These are phyloP conservation scores for Yarrowia sp. DNA, from an alignment of 805 yeast genomes.

Conservation along the genomic window DNA sequence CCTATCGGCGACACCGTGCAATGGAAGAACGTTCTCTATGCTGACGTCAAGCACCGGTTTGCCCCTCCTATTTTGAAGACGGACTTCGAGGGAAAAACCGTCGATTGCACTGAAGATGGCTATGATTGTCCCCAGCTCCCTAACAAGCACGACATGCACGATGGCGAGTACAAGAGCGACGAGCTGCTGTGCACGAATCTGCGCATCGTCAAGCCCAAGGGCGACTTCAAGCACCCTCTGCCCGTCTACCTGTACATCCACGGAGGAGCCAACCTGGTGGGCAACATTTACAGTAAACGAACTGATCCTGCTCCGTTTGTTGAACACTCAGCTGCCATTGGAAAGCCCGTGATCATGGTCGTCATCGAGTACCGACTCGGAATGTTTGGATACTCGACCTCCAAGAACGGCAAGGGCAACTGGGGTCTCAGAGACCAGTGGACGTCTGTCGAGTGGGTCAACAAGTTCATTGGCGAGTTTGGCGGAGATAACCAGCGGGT, in stretches of 20 bases:
- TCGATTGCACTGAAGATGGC: constrained; percentile 23
- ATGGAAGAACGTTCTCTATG: constrained; percentile 32
- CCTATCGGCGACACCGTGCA: not conserved
- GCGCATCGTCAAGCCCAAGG: constrained; percentile 43
- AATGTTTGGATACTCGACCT: constrained; percentile 53
- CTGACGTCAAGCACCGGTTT: constrained; percentile 32
- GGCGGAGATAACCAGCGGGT: constrained; percentile 57
- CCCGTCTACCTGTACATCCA: constrained; percentile 52
- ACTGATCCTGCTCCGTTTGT: constrained; percentile 46
- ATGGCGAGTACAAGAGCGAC: constrained; percentile 40
- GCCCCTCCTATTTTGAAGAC: constrained; percentile 17
- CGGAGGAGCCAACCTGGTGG: constrained; percentile 50
- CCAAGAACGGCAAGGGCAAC: constrained; percentile 48
- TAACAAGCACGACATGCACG: constrained; percentile 26
- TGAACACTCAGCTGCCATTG: constrained; percentile 40
- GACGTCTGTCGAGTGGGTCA: constrained; percentile 55
- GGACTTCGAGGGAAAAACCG: not conserved
- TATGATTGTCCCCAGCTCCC: constrained; percentile 32
- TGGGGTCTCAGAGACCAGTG: constrained; percentile 58
- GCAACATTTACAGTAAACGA: constrained; percentile 46
- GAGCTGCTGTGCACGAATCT: constrained; percentile 47
- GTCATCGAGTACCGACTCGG: constrained; percentile 52
- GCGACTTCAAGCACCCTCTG: constrained; percentile 18
- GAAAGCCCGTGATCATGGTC: constrained; percentile 49
- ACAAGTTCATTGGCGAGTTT: constrained; percentile 52